A percentile compares a stretch with the other conserved stretches of the same genome.
Conservation (phyloP, 257 asterid species). For the Dorcoceras hygrometricum region DNA sequence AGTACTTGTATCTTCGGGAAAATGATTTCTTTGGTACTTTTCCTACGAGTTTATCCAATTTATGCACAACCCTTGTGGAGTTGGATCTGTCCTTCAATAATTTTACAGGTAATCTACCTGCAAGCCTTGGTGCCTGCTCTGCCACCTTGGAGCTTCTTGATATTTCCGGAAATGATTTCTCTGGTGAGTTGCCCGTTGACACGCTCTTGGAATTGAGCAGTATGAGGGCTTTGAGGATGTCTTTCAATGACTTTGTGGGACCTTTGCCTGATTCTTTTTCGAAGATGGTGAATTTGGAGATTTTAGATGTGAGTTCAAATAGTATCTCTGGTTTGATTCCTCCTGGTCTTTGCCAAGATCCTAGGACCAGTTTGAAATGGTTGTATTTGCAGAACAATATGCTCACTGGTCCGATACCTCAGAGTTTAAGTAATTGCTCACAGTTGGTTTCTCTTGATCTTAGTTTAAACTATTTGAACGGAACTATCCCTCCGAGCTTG, state of each 20-base stretch:
- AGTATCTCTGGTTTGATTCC: conserved; percentile 67
- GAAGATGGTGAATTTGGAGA: conserved; percentile 50
- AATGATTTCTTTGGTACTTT: conserved; percentile 55
- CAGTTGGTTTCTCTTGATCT: conserved; percentile 82
- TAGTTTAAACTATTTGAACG: conserved; percentile 67
- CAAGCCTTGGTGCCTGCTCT: conserved; percentile 58
- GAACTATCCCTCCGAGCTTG: conserved; percentile 65
- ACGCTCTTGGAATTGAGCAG: conserved; percentile 48
- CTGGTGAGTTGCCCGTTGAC: conserved; percentile 76
- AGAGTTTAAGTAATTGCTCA: conserved; percentile 65
- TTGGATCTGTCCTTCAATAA: conserved; percentile 67
- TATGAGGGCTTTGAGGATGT: conserved; percentile 54
- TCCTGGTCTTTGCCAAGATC: conserved; percentile 58
- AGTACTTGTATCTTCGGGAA: conserved; percentile 54
- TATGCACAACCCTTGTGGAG: conserved; percentile 62
- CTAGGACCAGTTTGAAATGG: conserved; percentile 49
- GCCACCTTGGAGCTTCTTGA: conserved; percentile 50
- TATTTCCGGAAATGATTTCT: conserved; percentile 59
- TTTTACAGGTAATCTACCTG: conserved; percentile 67
- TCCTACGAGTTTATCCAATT: conserved; percentile 46
- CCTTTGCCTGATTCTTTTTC: conserved; percentile 64
- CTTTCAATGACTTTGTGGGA: conserved; percentile 71
- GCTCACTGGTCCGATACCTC: conserved; percentile 68
- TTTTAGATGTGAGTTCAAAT: conserved; percentile 82
- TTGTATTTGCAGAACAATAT: conserved; percentile 79